Base-by-base conservation (phyloP, 441 rosid genomes). In the Jatropha multifida region DNA sequence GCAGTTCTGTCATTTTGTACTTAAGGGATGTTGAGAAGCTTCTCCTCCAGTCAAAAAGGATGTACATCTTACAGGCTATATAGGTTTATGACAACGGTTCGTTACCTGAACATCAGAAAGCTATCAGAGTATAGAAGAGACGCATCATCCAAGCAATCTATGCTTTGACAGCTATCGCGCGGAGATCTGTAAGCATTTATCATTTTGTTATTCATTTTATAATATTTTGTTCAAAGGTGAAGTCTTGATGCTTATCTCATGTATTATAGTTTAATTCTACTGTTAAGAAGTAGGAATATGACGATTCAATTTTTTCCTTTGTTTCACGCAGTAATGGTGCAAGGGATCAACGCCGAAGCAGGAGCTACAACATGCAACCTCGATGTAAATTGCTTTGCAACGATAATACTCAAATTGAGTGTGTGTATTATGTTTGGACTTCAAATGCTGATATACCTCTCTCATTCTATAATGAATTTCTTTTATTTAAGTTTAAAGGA, bases 321-420 rank as follows among this genome's bases (percentile, higher is more conserved):
- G 46, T 71, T 79, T 74, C 68, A 65, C 84, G 80, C 94, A 95
- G 99, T 75, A 88, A 92, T 79, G 98, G 94, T 48, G 76, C 59
- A 71, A 86, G 91, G 85, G 99, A 92, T 65, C 87, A 92, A 7
- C 98, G 88, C 80, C 76, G 94, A 69, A 95, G 98, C 91, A 89
- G 99, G 90, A 95, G 99, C 84, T 95, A 82, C 86, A 81, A 41
- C 73, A 72, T 60, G 74, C 37, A 56, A 79, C 64, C 78, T 74
- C 52, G 68, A 73, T 44, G 54, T 23, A 49, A 72, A 26, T 49
- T 80, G 73, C 74, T 73, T 72, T 71, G 59, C 73, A 67, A 72
- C 65, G 80, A 74, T 74, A 82, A 74, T 76, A 79, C 82, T 79
- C 76, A 79, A 79, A 78, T 83, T 81, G 46, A 8, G 32, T 32